Conservation (phyloP, 371 early-diverging fungal species). For the Lichtheimia corymbifera region DNA sequence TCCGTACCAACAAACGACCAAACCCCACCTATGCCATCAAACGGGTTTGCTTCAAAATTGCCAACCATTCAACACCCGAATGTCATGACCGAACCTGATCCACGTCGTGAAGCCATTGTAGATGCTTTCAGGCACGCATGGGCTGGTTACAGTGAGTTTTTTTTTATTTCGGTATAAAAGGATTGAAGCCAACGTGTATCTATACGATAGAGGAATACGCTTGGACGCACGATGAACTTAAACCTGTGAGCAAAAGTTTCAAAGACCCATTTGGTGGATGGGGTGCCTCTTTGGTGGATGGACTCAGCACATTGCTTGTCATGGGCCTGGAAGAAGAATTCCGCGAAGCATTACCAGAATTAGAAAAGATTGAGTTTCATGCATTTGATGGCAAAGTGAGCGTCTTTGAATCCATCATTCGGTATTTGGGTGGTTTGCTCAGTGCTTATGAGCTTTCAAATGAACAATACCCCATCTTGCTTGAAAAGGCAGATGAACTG, state of each 20-base stretch:
- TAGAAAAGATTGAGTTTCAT: constrained; percentile 51
- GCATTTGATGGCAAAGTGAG: constrained; percentile 45
- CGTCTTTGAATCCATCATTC: constrained; percentile 90
- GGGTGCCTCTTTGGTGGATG: constrained; percentile 79
- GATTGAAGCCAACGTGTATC: not conserved
- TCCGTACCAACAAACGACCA: too few species aligned
- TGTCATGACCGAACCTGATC: constrained; percentile 15
- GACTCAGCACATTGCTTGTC: constrained; percentile 78
- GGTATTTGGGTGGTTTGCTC: constrained; percentile 86
- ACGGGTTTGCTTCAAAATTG: constrained; percentile 6
- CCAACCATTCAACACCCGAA: constrained; percentile 15
- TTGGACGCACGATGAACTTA: constrained; percentile 61
- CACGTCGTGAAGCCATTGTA: constrained; percentile 26
- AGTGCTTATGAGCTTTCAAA: constrained; percentile 75
- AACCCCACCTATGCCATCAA: not conserved
- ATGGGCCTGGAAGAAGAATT: constrained; percentile 79
- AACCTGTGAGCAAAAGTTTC: constrained; percentile 40
- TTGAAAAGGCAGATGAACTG: constrained; percentile 55
- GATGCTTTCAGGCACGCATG: constrained; percentile 20
- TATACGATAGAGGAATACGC: constrained; percentile 37
- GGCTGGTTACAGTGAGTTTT: constrained; percentile 5
- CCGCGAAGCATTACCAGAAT: constrained; percentile 55
- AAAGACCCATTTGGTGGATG: constrained; percentile 75
- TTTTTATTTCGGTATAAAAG: not conserved
- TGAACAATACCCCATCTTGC: constrained; percentile 28